Evolutionary conservation across 164 flowering plant genomes (phyloP).

Genomic region (Hamamelis virginiana): DNA sequence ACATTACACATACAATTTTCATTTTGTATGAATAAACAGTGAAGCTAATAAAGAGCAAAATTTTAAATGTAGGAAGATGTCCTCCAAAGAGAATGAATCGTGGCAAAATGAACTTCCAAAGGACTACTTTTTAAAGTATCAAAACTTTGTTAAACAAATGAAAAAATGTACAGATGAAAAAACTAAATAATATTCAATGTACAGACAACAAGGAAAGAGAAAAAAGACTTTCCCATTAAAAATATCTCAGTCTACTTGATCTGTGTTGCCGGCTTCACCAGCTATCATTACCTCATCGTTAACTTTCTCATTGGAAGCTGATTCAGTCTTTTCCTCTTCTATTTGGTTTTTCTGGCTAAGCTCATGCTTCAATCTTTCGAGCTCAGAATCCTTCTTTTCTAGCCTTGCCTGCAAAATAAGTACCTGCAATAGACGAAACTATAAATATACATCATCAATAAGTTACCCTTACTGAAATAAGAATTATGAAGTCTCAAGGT

Average conservation of each 20-base stretch:
- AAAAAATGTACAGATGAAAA: conserved; percentile 1
- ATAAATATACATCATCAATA: neutral
- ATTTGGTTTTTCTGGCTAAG: conserved; percentile 29
- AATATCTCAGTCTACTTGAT: neutral
- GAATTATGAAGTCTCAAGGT: neutral
- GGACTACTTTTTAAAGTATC: neutral
- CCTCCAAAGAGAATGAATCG: too few species aligned
- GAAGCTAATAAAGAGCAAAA: too few species aligned
- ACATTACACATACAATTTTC: too few species aligned
- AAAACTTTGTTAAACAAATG: too few species aligned
- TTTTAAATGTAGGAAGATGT: too few species aligned
- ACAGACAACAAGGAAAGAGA: neutral
- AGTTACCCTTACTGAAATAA: neutral
- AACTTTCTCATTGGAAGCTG: conserved; percentile 22
- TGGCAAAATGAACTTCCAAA: neutral
- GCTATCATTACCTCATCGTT: conserved; percentile 21
- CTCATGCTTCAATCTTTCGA: conserved; percentile 52
- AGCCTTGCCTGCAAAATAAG: conserved; percentile 61
- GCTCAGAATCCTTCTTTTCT: conserved; percentile 64
- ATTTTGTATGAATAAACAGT: too few species aligned
- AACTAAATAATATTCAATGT: conserved; percentile 15
- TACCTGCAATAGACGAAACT: conserved; percentile 42
- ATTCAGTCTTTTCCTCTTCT: conserved; percentile 36
- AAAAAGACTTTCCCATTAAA: neutral
- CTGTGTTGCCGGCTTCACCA: conserved; percentile 26